These are phyloP conservation scores for Pulveroboletus sp. DNA, from an alignment of 768 basidiomycete species.

Conservation along the genomic window DNA sequence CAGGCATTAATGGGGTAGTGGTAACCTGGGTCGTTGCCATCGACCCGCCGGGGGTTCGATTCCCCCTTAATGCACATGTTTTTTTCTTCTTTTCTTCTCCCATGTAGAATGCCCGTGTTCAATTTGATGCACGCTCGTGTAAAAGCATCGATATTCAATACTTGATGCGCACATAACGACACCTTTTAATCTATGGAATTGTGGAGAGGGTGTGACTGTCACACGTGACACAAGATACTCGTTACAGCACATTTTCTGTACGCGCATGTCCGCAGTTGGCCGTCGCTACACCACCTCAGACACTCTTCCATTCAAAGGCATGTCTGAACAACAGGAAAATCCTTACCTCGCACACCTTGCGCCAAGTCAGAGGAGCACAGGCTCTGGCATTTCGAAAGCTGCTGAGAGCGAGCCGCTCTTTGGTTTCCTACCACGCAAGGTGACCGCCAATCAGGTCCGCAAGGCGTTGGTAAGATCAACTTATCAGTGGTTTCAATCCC, in stretches of 20 bases:
- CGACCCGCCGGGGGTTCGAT: constrained; percentile 88
- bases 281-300: neutral
- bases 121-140: too few species aligned
- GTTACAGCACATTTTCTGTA: constrained; percentile 14
- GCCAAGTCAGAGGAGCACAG: constrained; percentile 28
- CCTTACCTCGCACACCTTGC: constrained; percentile 49
- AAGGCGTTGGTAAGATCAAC: constrained; percentile 57
- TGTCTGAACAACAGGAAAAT: constrained; percentile 35
- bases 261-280: neutral
- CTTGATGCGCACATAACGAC: too few species aligned
- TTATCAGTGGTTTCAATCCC: neutral
- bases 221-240: constrained; percentile 1
- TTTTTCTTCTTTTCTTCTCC: neutral
- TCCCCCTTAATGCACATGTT: constrained; percentile 37
- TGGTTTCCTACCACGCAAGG: constrained; percentile 69
- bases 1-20: constrained; percentile 51
- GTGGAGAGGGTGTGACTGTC: neutral
- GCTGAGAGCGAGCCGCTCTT: constrained; percentile 55
- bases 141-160: too few species aligned
- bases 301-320: neutral
- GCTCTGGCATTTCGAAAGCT: constrained; percentile 5
- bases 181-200: too few species aligned
- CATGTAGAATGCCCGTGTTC: neutral
- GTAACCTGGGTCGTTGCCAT: constrained; percentile 67
- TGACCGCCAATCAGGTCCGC: constrained; percentile 60